Evolutionary conservation across 1,139 yeast species (phyloP), one percentile per base, ranked within the genome.

Genomic region (Kodamaea plutei): DNA sequence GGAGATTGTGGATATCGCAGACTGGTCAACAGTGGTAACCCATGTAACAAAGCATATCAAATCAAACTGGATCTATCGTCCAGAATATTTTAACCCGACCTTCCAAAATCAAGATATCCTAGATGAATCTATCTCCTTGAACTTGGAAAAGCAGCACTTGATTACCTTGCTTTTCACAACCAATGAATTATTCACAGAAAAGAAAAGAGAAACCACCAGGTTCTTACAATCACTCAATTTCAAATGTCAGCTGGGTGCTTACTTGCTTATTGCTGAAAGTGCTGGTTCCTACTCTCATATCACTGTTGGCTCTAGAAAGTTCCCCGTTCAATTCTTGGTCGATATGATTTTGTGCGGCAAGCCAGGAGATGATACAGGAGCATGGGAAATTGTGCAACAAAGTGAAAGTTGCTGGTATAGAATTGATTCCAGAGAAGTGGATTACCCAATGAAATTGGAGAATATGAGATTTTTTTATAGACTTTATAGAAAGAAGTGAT

Each of bases 261-360:
- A 73, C 20, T 57, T 87, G 22, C 62, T 87, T 28, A 76, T 87
- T 23, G 77, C 85, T 2, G 96, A 87, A 48, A 81, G 93, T 58
- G 96, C 96, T 0, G 96, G 96, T 0, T 83, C 94, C 4, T 87
- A 80, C 54, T 84, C 95, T 1, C 81, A 84, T 47, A 82, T 87
- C 26, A 72, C 77, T 2, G 69, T 87, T 21, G 95, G 95, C 1
- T 57, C 75, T 17, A 84, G 79, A 49, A 73, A 64, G 41, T 87
- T 87, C 58, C 96, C 96, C 0, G 81, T 87, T 2, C 89, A 84
- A 44, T 84, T 82, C 45, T 63, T 87, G 29, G 66, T 87, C 6
- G 94, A 87, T 48, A 84, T 82, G 29, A 67, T 84, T 1, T 58
- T 87, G 21, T 58, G 74, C 20, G 87, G 87, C 0, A 76, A 66